A percentile compares a stretch with the other conserved stretches of the same genome.
Evolutionary conservation across 148 eudicot genomes (phyloP).

Genomic region (Nyssa sinensis): DNA sequence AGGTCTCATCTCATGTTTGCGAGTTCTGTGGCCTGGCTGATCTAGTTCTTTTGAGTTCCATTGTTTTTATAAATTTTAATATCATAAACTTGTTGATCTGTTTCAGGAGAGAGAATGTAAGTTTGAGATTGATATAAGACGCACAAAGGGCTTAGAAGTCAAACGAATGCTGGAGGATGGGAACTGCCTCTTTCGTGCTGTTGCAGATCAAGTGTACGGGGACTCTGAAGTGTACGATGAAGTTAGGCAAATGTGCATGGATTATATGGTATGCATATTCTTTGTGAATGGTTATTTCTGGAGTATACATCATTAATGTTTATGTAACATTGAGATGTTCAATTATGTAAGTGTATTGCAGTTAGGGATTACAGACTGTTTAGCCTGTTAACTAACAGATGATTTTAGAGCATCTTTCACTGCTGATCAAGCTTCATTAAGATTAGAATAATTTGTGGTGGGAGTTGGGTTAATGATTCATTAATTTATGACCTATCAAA

Average conservation of each 20-base stretch:
- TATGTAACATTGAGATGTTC: no score
- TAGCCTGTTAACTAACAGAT: conserved; percentile 6
- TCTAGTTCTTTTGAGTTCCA: neutral
- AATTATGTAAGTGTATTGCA: neutral
- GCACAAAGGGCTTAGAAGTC: conserved; percentile 86
- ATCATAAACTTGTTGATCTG: conserved; percentile 13
- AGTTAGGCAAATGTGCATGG: conserved; percentile 97
- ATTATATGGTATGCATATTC: conserved; percentile 77
- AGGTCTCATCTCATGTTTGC: neutral
- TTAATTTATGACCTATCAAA: neutral
- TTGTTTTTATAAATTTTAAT: neutral
- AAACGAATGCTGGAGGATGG: conserved; percentile 93
- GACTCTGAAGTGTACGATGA: conserved; percentile 88
- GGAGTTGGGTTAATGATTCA: neutral
- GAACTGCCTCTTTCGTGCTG: conserved; percentile 95
- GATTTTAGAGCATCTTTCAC: neutral
- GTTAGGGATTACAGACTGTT: no score
- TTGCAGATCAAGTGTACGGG: conserved; percentile 99
- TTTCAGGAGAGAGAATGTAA: conserved; percentile 87
- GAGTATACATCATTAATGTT: neutral
- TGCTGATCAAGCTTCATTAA: neutral
- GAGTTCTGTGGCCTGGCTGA: neutral
- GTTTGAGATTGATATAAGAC: conserved; percentile 85
- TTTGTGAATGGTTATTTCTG: neutral
- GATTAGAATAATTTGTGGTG: neutral